Evolutionary conservation across 331 rosid species (phyloP), one percentile per base, ranked within the genome.

Genomic region (Phaseolus coccineus): DNA sequence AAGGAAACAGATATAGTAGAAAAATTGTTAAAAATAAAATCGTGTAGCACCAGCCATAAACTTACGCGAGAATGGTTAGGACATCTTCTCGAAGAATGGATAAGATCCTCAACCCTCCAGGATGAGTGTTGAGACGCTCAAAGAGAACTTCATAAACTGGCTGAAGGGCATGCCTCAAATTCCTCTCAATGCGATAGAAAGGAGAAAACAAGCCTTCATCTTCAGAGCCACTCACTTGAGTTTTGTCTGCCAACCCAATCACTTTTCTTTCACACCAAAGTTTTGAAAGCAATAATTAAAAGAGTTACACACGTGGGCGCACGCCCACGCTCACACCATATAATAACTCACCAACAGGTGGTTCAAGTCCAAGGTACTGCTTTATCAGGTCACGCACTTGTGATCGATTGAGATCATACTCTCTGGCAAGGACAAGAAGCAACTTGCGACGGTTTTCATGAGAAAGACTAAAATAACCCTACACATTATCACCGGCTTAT

Each of bases 51-150:
- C 44, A 52, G 52, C 11, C 74, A 83, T 81, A 82, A 84, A 81
- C 98, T 91, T 91, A 95, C 97, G 74, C 68, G 4, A 95, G 95
- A 86, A 91, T 85, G 52, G 87, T 86, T 40, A 95, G 82, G 88
- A 92, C 91, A 83, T 92, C 90, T 47, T 92, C 94, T 58, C 98
- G 97, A 77, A 95, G 85, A 88, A 71, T 84, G 79, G 97, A 79
- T 76, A 95, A 87, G 86, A 89, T 84, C 83, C 84, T 91, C 88
- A 95, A 86, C 50, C 98, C 98, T 77, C 98, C 98, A 3, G 97
- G 90, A 81, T 95, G 94, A 8, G 91, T 92, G 82, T 95, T 95
- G 80, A 92, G 97, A 22, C 93, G 89, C 88, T 91, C 98, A 82
- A 95, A 95, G 46, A 95, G 94, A 83, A 87, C 91, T 84, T 92